Percentiles rank a stretch among this genome's conserved stretches.
These are phyloP conservation scores for Coniochaeta pulveracea DNA, from an alignment of 2,329 filamentous ascomycete species.

Conservation along the genomic window DNA sequence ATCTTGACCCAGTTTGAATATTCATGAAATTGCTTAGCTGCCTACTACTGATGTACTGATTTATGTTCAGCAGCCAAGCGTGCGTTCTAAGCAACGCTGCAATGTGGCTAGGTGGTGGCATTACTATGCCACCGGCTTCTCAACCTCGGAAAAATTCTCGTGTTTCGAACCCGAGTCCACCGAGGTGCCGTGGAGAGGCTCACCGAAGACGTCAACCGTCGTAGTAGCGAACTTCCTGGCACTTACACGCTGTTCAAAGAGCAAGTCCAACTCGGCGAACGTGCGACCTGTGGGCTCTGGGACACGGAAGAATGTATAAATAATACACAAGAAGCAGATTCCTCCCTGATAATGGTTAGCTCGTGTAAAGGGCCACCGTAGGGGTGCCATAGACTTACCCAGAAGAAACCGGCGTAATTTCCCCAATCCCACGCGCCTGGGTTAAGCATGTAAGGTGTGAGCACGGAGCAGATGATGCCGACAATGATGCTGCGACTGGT, in stretches of 20 bases:
- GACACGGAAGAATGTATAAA: conserved; percentile 72
- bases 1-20: too few relatives aligned
- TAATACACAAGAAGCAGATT: conserved; percentile 67
- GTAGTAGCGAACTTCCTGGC: conserved; percentile 61
- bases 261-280: conserved; percentile 75
- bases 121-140: too few relatives aligned
- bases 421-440: conserved; percentile 78
- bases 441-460: conserved; percentile 92
- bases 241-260: conserved; percentile 64
- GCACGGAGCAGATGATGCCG: conserved; percentile 66
- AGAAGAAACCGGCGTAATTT: conserved; percentile 82
- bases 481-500: conserved; percentile 52
- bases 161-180: too few relatives aligned
- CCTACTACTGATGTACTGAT: too few relatives aligned
- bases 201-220: conserved; percentile 43
- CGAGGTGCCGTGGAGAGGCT: conserved; percentile 33
- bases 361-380: neutral
- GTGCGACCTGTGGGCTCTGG: conserved; percentile 72
- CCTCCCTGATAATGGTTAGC: conserved; percentile 36
- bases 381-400: conserved; percentile 33
- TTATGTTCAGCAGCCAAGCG: too few relatives aligned
- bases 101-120: too few relatives aligned
- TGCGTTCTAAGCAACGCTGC: too few relatives aligned
- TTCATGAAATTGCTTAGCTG: too few relatives aligned
- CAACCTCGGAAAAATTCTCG: too few relatives aligned